Base-by-base conservation (phyloP, 2,329 filamentous ascomycete species). In the Fusarium camptoceras region DNA sequence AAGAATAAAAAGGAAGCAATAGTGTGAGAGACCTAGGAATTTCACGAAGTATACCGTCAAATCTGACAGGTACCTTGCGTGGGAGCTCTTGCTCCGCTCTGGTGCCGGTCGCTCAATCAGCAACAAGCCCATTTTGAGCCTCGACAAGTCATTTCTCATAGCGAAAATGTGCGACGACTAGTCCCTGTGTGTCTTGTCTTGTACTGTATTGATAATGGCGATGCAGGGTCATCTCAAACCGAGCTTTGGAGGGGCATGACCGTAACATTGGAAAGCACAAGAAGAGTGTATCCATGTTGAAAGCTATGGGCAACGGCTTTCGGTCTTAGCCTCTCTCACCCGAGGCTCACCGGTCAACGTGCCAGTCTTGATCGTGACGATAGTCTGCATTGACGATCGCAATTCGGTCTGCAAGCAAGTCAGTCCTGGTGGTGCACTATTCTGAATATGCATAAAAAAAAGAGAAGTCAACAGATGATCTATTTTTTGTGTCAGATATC, bases 161-260 rank as follows among this genome's bases (percentile, higher is more conserved):
- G 42, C 16, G 47, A 42, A 41, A 37, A 67, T 48, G 43, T 66
- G 59, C 46, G 58, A 70, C 65, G 55, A 30, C 68, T 64, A 42
- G 62, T 59, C 64, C 48, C 46, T 68, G 59, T 58, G 43, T 72
- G 71, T 70, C 71, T 75, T 73, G 66, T 73, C 55, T 72, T 72
- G 71, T 70, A 63, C 74, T 73, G 64, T 73, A 57, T 72, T 56
- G 44, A 50, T 49, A 62, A 70, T 65, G 63, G 49, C 16, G 41
- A 61, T 65, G 44, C 44, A 71, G 51, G 43, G 59, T 43, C 53
- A 59, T 57, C 37, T 65, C 39, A 53, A 51, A 16, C 37, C 68
- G 48, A 30, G 20, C 27, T 31, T 57, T 51, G 39, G 57, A 62
- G 58, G 53, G 68, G 48, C 41, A 53, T 55, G 51, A 27, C 55